Conservation (phyloP, 805 yeast genomes). For the Debaryomyces hansenii region DNA sequence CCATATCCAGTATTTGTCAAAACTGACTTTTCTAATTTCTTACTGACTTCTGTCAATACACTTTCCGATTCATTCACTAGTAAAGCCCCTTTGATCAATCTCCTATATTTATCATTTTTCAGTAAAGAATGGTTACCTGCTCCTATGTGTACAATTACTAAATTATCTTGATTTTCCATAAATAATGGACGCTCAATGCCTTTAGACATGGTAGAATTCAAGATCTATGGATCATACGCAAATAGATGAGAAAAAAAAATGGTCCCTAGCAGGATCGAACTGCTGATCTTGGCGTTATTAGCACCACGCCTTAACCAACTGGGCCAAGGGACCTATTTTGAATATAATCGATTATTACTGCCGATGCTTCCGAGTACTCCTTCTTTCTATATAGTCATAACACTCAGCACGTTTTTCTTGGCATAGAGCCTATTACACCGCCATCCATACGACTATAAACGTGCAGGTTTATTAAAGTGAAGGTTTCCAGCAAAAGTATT, state of each 20-base stretch:
- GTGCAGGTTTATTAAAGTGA: no score
- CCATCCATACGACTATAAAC: no score
- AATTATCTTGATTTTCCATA: not conserved
- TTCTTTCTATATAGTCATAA: no score
- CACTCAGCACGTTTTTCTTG: no score
- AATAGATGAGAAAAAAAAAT: slow-evolving; percentile 23
- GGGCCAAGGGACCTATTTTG: slow-evolving; percentile 48
- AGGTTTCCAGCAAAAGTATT: no score
- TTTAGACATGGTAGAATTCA: no score
- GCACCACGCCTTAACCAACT: slow-evolving; percentile 57
- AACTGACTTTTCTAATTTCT: slow-evolving; percentile 33
- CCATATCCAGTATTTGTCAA: slow-evolving; percentile 54
- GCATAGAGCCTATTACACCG: no score
- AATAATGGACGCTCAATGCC: no score
- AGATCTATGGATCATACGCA: not conserved
- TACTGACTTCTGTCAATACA: slow-evolving; percentile 13
- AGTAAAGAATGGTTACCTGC: slow-evolving; percentile 46
- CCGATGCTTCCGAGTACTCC: no score
- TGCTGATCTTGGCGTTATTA: slow-evolving; percentile 69
- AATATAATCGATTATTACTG: not conserved
- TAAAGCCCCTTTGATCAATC: slow-evolving; percentile 28
- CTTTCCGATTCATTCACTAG: not conserved
- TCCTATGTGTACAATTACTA: slow-evolving; percentile 46
- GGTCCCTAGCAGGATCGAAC: slow-evolving; percentile 90
- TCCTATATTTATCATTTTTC: slow-evolving; percentile 20